Evolutionary conservation across 176 grass and related monocot species (phyloP), one percentile per base, ranked within the genome.

Genomic region (Eleusine coracana): DNA sequence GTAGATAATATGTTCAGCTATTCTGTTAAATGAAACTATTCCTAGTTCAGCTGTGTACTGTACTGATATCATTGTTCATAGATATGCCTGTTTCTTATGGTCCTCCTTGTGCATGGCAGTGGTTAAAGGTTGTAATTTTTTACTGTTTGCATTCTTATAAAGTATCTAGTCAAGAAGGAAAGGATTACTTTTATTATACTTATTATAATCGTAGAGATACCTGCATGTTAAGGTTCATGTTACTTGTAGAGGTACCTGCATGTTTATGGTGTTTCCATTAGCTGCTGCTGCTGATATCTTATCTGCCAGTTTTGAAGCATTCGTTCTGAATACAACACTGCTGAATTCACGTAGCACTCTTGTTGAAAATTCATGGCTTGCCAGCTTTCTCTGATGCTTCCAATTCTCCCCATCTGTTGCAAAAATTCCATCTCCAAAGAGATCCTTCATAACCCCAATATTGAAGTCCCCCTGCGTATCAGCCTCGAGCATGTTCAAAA

Each of bases 371-470:
- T 92, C 92, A 9, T 85, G 73, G 69, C 92, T 94, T 66, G 89
- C 92, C 44, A 94, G 59, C 68, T 94, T 94, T 73, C 92, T 89
- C 65, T 94, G 92, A 36, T 89, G 84, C 56, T 51, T 69, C 92
- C 89, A 94, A 16, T 86, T 94, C 7, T 94, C 84, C 18, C 92
- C 92, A 0, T 94, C 87, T 48, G 81, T 84, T 64, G 81, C 78
- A 49, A 94, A 94, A 25, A 94, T 92, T 16, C 92, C 92, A 82
- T 94, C 58, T 21, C 92, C 92, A 6, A 94, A 83, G 77, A 92
- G 85, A 66, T 94, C 92, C 48, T 74, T 87, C 84, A 92, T 82
- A 17, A 85, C 4, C 54, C 8, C 7, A 82, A 31, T 73, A 38
- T 70, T 84, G 77, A 85, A 77, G 12, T 7, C 55, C 55, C 82